Conservation (phyloP, 768 basidiomycete species). For the Phlebiopsis gigantea region DNA sequence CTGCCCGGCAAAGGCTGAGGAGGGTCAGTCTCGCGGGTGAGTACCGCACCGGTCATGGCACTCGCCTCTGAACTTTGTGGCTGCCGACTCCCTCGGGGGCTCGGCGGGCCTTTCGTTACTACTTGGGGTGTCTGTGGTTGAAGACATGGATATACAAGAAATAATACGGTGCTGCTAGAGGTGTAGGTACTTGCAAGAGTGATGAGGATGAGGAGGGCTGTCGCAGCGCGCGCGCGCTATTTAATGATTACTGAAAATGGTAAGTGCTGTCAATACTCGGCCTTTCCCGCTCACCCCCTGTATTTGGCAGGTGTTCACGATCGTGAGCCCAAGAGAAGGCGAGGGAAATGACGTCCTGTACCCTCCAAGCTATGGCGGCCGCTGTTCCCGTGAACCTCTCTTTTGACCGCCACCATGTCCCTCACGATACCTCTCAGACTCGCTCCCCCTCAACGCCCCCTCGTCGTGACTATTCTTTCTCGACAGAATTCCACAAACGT, state of each 20-base stretch:
- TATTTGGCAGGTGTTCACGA: neutral
- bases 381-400: neutral
- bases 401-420: neutral
- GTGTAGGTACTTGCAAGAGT: neutral
- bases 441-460: neutral
- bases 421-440: no score
- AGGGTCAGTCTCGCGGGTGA: neutral
- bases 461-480: neutral
- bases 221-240: neutral
- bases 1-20: constrained; percentile 1
- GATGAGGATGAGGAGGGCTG: neutral
- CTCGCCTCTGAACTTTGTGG: neutral
- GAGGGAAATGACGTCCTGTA: constrained; percentile 1
- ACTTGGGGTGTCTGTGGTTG: neutral
- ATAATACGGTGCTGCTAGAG: neutral
- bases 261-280: neutral
- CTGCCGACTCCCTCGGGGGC: neutral
- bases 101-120: neutral
- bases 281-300: neutral
- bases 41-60: constrained; percentile 7
- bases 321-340: neutral
- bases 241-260: neutral
- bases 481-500: neutral
- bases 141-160: neutral
- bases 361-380: neutral